Base-by-base conservation (phyloP, 2,329 filamentous ascomycete genomes). In the Botrytis pseudocinerea region DNA sequence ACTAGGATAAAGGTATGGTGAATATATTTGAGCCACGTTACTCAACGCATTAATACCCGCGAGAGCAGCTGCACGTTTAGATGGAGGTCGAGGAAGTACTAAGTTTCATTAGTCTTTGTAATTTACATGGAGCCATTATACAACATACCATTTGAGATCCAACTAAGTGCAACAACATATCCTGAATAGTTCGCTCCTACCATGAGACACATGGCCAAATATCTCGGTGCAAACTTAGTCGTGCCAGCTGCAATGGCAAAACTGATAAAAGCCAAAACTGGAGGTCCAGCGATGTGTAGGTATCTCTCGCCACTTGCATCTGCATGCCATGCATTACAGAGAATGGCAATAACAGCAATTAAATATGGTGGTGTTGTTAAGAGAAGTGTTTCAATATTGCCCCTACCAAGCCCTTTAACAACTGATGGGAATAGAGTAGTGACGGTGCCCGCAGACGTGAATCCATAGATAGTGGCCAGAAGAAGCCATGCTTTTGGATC, bases 21-120 rank as follows among this genome's bases (percentile, higher is more conserved):
- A 88, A 78, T 91, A 93, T 76, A 94, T 94, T 68, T 86, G 89
- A 60, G 87, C 88, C 22, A 86, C 85, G 80, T 94, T 93, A 18
- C 75, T 74, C 8, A 77, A 35, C 4, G 75, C 73, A 46, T 77
- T 77, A 42, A 77, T 73, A 42, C 72, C 73, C 8, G 75, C 76
- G 9, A 76, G 70, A 35, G 76, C 76, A 42, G 75, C 76, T 25
- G 76, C 76, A 38, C 76, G 74, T 51, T 77, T 77, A 9, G 75
- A 74, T 42, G 75, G 74, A 46, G 76, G 76, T n/a, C 76, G 71
- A 18, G 76, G 75, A 59, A 76, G 85, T 2, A 90, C 69, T 71
- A 28, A 32, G 12, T n/a, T 18, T 46, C 10, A 40, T 70, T 70
- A 70, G 69, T 69, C 8, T 2, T 42, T 18, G 48, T 18, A 46